These are phyloP conservation scores for Ogataea haglerorum DNA, from an alignment of 805 yeast genomes.

Conservation along the genomic window DNA sequence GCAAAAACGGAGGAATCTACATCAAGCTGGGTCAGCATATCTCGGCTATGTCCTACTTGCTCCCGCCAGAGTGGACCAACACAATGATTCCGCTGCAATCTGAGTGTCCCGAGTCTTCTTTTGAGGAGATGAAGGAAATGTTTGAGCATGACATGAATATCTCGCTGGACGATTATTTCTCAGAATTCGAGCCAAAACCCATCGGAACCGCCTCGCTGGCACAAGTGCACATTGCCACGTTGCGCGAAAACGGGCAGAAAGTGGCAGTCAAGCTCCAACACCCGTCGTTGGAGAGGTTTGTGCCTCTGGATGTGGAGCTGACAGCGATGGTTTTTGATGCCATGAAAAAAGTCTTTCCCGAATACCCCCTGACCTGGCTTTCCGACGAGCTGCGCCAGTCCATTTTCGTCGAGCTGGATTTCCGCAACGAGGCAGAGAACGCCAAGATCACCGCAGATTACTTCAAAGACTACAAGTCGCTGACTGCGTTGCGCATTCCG, in stretches of 20 bases:
- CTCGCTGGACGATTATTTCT: slow-evolving; percentile 59
- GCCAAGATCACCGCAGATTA: slow-evolving; percentile 67
- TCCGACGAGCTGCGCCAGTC: slow-evolving; percentile 87
- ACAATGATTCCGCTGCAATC: slow-evolving; percentile 93
- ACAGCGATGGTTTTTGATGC: slow-evolving; percentile 72
- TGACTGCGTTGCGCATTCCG: slow-evolving; percentile 82
- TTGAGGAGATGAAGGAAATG: slow-evolving; percentile 66
- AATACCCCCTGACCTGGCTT: slow-evolving; percentile 92
- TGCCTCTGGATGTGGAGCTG: slow-evolving; percentile 82
- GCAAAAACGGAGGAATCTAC: slow-evolving; percentile 85
- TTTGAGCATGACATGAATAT: slow-evolving; percentile 64
- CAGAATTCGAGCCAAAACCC: slow-evolving; percentile 65
- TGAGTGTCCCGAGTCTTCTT: slow-evolving; percentile 76
- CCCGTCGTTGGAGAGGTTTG: slow-evolving; percentile 80
- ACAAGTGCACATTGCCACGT: slow-evolving; percentile 81
- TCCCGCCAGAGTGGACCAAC: slow-evolving; percentile 93
- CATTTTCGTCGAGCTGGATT: slow-evolving; percentile 87
- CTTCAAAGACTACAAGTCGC: slow-evolving; percentile 50
- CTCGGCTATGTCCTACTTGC: slow-evolving; percentile 83
- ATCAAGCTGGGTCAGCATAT: slow-evolving; percentile 95
- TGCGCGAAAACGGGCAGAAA: slow-evolving; percentile 50
- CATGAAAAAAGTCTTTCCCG: slow-evolving; percentile 81
- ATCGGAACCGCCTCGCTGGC: slow-evolving; percentile 96
- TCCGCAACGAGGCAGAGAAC: slow-evolving; percentile 80
- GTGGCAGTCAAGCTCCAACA: slow-evolving; percentile 97